Base-by-base conservation (phyloP, 306 rosid species). In the Begonia loranthoides region DNA sequence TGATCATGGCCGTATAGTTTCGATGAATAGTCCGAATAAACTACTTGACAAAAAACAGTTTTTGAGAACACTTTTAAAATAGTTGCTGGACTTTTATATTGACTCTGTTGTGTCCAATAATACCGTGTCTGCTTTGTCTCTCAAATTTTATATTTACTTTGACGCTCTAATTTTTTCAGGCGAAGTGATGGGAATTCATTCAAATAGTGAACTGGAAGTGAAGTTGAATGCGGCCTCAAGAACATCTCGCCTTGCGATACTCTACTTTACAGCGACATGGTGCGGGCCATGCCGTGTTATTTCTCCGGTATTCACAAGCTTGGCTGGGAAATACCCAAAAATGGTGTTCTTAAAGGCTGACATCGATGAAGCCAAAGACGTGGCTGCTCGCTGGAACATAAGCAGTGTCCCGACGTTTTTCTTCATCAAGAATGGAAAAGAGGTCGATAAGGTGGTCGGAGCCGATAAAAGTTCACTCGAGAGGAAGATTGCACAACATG, bases 191-290 rank as follows among this genome's bases (percentile, higher is more conserved):
- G 68, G 73, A 47, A 75, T 87, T 66, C 76, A 79, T 50, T 75
- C 86, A 24, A 56, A 53, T 47, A 55, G 71, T 48, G 93, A 87
- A 66, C 54, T 73, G 66, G 81, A 87, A 46, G 50, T 56, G 45
- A 77, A 73, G 69, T 63, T 87, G 69, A 71, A 55, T 56, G 86
- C 86, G 59, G 95, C 95, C 34, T 74, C 88, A 13, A 87, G 36
- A 65, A 65, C 81, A 45, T 77, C 81, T 41, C 78, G 95, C 28
- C 59, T 82, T 57, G 58, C 89, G 17, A 64, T 87, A 55, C 73
- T 87, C 61, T 87, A 87, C 57, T 87, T 87, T 54, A 87, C 95
- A n/a, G 93, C 95, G 56, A 69, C 81, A 13, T 87, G 95, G 95
- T 87, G 95, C 43, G 95, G 95, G 47, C 95, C 95, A 17, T 87